A percentile compares a stretch with the other conserved stretches of the same genome.
These are phyloP conservation scores for Malus fusca DNA, from an alignment of 306 rosid species.

Conservation along the genomic window DNA sequence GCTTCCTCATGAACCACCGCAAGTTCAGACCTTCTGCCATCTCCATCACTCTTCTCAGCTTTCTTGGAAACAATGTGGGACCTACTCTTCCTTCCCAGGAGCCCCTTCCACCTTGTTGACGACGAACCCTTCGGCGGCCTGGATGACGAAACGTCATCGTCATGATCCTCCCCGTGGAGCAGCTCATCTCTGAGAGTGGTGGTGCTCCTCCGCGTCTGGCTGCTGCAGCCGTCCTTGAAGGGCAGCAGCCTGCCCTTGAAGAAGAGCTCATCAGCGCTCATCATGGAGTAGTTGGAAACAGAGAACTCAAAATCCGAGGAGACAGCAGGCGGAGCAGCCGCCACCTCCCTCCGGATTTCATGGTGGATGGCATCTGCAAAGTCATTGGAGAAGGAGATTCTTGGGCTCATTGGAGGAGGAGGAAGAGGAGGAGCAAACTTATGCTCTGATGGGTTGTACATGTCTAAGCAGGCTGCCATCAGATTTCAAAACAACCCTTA, in stretches of 20 bases:
- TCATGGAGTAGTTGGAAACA: slow-evolving; percentile 55
- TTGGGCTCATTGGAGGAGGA: slow-evolving; percentile 69
- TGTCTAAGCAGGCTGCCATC: slow-evolving; percentile 74
- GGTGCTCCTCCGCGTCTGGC: slow-evolving; percentile 39
- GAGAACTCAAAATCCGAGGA: slow-evolving; percentile 89
- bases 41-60: slow-evolving; percentile 29
- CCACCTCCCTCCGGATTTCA: slow-evolving; percentile 22
- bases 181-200: slow-evolving; percentile 88
- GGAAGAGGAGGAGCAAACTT: slow-evolving; percentile 6
- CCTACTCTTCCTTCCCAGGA: slow-evolving; percentile 60
- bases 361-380: slow-evolving; percentile 58
- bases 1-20: slow-evolving; percentile 20
- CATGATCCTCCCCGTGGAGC: slow-evolving; percentile 35
- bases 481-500: slow-evolving; percentile 42
- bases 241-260: slow-evolving; percentile 74
- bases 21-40: slow-evolving; percentile 28
- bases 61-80: slow-evolving; percentile 62
- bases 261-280: slow-evolving; percentile 96
- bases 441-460: slow-evolving; percentile 66
- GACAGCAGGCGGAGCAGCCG: background rate
- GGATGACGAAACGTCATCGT: slow-evolving; percentile 29
- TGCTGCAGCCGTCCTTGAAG: slow-evolving; percentile 36
- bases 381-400: slow-evolving; percentile 89
- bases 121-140: slow-evolving; percentile 59
- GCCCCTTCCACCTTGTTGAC: slow-evolving; percentile 65